Evolutionary conservation across 441 rosid genomes (phyloP).

Genomic region (Metrosideros polymorpha): DNA sequence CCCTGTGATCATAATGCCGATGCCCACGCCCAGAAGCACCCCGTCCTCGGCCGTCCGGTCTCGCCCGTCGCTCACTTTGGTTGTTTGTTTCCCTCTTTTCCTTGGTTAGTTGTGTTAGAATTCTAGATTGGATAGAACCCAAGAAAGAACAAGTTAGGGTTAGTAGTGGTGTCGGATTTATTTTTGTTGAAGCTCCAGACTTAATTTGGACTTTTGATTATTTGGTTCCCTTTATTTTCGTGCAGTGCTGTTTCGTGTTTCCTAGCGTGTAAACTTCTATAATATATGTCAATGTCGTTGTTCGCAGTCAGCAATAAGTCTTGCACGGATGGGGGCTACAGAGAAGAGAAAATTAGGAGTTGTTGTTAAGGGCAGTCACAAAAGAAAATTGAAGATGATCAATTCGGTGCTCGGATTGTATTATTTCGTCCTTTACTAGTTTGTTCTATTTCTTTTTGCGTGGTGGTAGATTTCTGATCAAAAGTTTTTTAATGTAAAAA

Average conservation of each 20-base stretch:
- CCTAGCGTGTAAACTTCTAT: neutral
- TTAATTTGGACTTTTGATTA: neutral
- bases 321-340: neutral
- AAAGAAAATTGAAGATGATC: neutral
- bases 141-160: neutral
- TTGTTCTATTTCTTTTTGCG: too few species aligned
- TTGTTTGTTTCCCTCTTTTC: neutral
- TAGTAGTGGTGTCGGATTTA: neutral
- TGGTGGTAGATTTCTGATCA: too few species aligned
- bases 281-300: neutral
- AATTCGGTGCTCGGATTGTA: too few species aligned
- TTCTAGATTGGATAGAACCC: neutral
- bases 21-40: neutral
- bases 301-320: neutral
- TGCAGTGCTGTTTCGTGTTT: neutral
- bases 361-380: neutral
- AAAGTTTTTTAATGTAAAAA: too few species aligned
- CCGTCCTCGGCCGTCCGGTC: neutral
- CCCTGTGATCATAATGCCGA: neutral
- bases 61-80: neutral
- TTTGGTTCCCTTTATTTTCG: neutral
- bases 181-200: neutral
- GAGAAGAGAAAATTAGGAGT: too few species aligned
- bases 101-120: neutral
- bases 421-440: too few species aligned